Conservation (phyloP, 257 asterid genomes). For the Gentiana straminea region DNA sequence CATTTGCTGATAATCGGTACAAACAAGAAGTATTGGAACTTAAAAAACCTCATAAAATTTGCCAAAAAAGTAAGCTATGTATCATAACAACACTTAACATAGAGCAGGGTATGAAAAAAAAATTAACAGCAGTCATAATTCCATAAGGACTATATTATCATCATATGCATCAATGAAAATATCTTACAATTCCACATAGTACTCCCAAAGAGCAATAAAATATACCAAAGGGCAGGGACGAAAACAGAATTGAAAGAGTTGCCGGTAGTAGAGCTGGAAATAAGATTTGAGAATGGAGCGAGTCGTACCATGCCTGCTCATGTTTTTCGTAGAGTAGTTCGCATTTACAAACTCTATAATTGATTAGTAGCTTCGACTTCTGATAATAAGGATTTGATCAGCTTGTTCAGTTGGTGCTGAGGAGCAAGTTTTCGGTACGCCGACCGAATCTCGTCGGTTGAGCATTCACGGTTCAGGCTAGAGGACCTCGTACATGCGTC, state of each 20-base stretch:
- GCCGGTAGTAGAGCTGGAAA: slow-evolving; percentile 33
- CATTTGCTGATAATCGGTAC: too few relatives aligned
- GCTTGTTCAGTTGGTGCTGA: slow-evolving; percentile 98
- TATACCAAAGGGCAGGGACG: slow-evolving; percentile 52
- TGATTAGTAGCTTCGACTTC: slow-evolving; percentile 88
- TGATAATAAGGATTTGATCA: slow-evolving; percentile 57
- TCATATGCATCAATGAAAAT: too few relatives aligned
- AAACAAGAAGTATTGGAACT: too few relatives aligned
- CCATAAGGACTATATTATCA: too few relatives aligned
- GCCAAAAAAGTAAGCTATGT: too few relatives aligned
- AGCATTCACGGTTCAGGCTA: slow-evolving; percentile 4
- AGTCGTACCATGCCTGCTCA: slow-evolving; percentile 95
- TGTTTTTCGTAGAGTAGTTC: slow-evolving; percentile 77
- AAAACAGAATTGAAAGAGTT: slow-evolving; percentile 22
- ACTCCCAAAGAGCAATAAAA: slow-evolving; percentile 38
- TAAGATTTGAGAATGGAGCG: slow-evolving; percentile 82
- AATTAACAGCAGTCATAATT: too few relatives aligned
- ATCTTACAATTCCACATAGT: too few relatives aligned
- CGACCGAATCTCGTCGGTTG: slow-evolving; percentile 79
- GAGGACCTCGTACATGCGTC: too few relatives aligned
- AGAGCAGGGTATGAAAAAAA: too few relatives aligned
- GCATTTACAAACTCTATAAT: slow-evolving; percentile 89
- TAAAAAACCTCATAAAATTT: too few relatives aligned
- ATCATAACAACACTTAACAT: too few relatives aligned
- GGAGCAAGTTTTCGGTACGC: slow-evolving; percentile 82